These are phyloP conservation scores for Pythium utonaiense DNA, from an alignment of 352 stramenopile species.

Conservation along the genomic window DNA sequence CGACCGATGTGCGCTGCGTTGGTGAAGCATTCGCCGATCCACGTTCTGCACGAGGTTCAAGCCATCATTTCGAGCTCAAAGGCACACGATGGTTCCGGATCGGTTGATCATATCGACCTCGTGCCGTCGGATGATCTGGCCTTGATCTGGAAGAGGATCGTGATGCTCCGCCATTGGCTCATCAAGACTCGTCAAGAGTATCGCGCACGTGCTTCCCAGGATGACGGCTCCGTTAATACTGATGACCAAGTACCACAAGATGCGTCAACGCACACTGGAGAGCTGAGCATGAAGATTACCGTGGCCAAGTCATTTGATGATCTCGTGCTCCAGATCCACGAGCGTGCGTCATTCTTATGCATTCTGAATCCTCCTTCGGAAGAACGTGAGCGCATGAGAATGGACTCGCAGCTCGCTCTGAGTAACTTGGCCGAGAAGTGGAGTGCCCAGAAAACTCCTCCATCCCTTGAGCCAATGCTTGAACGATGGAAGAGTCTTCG, in stretches of 20 bases:
- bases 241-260: background rate
- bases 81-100: conserved; percentile 13
- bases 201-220: conserved; percentile 50
- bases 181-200: conserved; percentile 83
- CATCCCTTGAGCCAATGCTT: conserved; percentile 82
- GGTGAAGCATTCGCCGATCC: conserved; percentile 73
- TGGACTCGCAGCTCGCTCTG: conserved; percentile 68
- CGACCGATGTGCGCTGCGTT: conserved; percentile 67
- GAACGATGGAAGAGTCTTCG: conserved; percentile 79
- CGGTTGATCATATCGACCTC: conserved; percentile 49
- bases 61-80: conserved; percentile 59
- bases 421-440: conserved; percentile 86
- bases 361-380: conserved; percentile 69
- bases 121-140: conserved; percentile 70
- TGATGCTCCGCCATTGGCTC: conserved; percentile 82
- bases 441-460: conserved; percentile 77
- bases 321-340: conserved; percentile 57
- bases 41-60: conserved; percentile 75
- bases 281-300: conserved; percentile 58
- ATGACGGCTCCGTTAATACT: conserved; percentile 10
- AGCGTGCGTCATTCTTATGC: conserved; percentile 73
- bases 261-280: background rate
- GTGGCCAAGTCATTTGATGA: conserved; percentile 68
- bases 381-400: conserved; percentile 53
- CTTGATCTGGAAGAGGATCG: conserved; percentile 71